Percentiles rank a stretch among this genome's conserved stretches.
These are phyloP conservation scores for Fragaria vesca DNA, from an alignment of 306 rosid species.

Conservation along the genomic window DNA sequence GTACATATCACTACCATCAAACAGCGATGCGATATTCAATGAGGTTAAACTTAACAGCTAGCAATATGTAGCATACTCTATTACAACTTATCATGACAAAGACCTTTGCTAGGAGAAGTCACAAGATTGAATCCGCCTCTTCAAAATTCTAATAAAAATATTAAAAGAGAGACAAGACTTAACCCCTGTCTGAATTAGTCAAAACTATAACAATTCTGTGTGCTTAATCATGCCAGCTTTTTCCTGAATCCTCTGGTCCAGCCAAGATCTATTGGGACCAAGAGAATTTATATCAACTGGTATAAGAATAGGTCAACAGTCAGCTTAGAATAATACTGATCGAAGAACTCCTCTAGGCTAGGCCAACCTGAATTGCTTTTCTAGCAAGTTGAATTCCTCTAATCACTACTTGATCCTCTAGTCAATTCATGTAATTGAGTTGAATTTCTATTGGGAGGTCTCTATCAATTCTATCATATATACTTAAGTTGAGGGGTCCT, in stretches of 20 bases:
- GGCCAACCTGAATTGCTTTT: neutral
- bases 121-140: neutral
- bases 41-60: neutral
- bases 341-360: neutral
- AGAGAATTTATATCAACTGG: neutral
- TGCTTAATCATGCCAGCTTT: neutral
- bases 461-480: neutral
- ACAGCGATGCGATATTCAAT: neutral
- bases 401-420: neutral
- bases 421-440: neutral
- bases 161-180: neutral
- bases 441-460: neutral
- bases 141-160: neutral
- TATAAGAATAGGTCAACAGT: neutral
- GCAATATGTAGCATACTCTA: neutral
- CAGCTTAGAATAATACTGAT: neutral
- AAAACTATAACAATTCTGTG: neutral
- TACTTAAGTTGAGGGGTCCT: neutral
- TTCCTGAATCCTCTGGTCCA: neutral
- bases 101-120: neutral
- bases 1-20: neutral
- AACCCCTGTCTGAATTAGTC: neutral
- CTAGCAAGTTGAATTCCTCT: neutral
- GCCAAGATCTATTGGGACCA: neutral
- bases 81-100: neutral